Evolutionary conservation across 2,329 filamentous ascomycete species (phyloP).

Genomic region (Claviceps paspali): DNA sequence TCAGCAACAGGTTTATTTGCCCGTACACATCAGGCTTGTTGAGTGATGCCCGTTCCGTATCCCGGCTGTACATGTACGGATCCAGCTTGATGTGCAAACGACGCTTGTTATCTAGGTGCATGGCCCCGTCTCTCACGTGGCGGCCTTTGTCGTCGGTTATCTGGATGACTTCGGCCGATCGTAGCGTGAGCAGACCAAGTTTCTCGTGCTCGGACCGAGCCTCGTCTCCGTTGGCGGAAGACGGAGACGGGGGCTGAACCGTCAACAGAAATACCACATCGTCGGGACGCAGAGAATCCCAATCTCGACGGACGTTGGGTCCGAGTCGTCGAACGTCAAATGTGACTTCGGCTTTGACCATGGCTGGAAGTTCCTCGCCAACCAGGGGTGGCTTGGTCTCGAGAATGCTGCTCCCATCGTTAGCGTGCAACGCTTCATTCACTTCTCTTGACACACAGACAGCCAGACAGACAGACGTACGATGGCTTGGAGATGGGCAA

Average conservation of each 20-base stretch:
- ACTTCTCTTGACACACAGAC: background rate
- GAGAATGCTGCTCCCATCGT: conserved; percentile 40
- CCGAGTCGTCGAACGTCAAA: conserved; percentile 71
- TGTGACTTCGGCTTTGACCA: conserved; percentile 72
- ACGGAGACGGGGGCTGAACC: conserved; percentile 45
- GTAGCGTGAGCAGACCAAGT: conserved; percentile 53
- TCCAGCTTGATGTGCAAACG: conserved; percentile 73
- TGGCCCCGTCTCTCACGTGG: conserved; percentile 45
- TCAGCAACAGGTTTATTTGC: conserved; percentile 69
- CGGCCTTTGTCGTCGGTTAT: conserved; percentile 75
- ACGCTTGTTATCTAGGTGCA: conserved; percentile 50
- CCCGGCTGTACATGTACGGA: conserved; percentile 57
- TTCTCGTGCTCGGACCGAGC: conserved; percentile 36
- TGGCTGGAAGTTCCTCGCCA: conserved; percentile 67
- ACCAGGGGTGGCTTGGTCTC: conserved; percentile 74
- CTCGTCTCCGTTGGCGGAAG: conserved; percentile 35
- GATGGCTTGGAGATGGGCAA: conserved; percentile 73
- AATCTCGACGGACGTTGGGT: conserved; percentile 64
- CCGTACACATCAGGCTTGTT: conserved; percentile 72
- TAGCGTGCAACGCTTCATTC: background rate
- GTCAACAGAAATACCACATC: conserved; percentile 82
- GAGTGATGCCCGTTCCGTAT: conserved; percentile 48
- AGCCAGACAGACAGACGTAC: conserved; percentile 13
- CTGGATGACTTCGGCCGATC: conserved; percentile 74
- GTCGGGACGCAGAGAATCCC: conserved; percentile 74